A percentile compares a stretch with the other conserved stretches of the same genome.
These are phyloP conservation scores for Aspergillus steynii DNA, from an alignment of 495 filamentous ascomycete species.

Conservation along the genomic window DNA sequence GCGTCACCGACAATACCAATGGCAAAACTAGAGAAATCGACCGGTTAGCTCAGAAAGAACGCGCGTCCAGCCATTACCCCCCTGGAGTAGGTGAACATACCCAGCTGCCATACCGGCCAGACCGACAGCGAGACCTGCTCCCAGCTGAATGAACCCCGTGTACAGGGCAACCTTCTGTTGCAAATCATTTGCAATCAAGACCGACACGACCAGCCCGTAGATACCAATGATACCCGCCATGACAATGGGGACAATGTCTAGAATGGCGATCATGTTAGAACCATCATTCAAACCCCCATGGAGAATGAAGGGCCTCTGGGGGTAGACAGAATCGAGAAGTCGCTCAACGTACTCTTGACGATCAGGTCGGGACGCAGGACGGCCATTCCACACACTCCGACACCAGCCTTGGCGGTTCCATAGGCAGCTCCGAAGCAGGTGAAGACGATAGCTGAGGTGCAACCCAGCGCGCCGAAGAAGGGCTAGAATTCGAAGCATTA, in stretches of 20 bases:
- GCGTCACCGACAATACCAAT: conserved; percentile 99
- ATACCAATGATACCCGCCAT: conserved; percentile 99
- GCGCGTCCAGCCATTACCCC: background rate
- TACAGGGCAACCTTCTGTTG: conserved; percentile 81
- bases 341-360: conserved; percentile 84
- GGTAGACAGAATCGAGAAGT: background rate
- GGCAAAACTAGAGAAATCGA: conserved; percentile 63
- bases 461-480: conserved; percentile 99
- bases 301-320: background rate
- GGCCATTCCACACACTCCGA: conserved; percentile 97
- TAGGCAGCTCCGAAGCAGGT: conserved; percentile 98
- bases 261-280: background rate
- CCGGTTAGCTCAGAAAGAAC: conserved; percentile 11
- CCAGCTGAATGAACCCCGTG: conserved; percentile 95
- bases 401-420: conserved; percentile 98
- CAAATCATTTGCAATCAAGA: conserved; percentile 92
- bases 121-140: conserved; percentile 94
- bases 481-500: conserved; percentile 58
- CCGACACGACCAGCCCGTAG: conserved; percentile 98
- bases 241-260: conserved; percentile 99
- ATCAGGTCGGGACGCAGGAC: conserved; percentile 97
- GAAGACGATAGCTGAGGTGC: conserved; percentile 97
- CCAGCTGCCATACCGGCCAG: conserved; percentile 95
- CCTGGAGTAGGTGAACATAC: conserved; percentile 41
- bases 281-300: background rate